These are phyloP conservation scores for Bertia moriformis DNA, from an alignment of 2,329 filamentous ascomycete species.

Conservation along the genomic window DNA sequence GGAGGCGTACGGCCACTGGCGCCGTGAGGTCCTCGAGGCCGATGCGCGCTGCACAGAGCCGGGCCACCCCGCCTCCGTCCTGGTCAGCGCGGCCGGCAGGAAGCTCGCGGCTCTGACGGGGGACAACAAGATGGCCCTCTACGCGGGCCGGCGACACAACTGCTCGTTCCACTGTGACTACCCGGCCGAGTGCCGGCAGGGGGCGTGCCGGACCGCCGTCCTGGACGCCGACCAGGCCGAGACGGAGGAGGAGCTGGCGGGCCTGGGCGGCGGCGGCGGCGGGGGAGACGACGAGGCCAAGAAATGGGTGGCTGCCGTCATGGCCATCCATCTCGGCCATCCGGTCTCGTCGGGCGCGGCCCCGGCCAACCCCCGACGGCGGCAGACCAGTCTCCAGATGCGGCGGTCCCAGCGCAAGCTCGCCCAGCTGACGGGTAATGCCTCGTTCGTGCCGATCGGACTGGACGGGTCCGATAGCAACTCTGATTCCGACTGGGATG, in stretches of 20 bases:
- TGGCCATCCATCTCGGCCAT: too few species aligned
- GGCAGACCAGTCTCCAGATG: too few species aligned
- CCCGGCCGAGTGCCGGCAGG: slow-evolving; percentile 10
- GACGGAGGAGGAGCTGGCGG: neutral
- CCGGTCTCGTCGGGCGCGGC: too few species aligned
- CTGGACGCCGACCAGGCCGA: neutral
- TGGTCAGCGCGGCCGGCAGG: neutral
- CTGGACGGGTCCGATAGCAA: too few species aligned
- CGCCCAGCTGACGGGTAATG: neutral
- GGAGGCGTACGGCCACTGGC: slow-evolving; percentile 13
- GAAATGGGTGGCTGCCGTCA: too few species aligned
- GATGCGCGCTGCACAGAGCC: too few species aligned
- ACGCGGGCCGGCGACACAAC: slow-evolving; percentile 6
- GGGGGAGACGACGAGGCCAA: neutral
- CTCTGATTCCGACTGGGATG: too few species aligned
- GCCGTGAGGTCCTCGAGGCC: slow-evolving; percentile 7
- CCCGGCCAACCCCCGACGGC: too few species aligned
- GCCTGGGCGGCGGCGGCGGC: too few species aligned
- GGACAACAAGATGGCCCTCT: slow-evolving; percentile 4
- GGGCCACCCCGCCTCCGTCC: neutral
- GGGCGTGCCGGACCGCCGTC: neutral
- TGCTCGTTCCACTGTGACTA: slow-evolving; percentile 13
- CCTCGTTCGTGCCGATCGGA: too few species aligned
- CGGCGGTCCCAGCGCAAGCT: neutral
- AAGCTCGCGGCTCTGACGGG: neutral